These are phyloP conservation scores for Geranium incanum DNA, from an alignment of 441 rosid species.

Conservation along the genomic window DNA sequence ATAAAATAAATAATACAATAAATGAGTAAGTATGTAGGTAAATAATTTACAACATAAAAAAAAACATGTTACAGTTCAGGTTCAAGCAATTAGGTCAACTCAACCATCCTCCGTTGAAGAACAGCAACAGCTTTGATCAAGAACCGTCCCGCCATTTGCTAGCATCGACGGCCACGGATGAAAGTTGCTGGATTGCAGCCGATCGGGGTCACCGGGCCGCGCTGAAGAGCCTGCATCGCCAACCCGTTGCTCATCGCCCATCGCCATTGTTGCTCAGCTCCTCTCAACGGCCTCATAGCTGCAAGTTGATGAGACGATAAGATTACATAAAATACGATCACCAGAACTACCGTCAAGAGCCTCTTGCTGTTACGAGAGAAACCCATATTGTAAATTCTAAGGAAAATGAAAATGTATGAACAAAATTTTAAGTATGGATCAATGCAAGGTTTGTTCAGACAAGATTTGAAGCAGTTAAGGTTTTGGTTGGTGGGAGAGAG, in stretches of 20 bases:
- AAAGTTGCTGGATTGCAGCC: slow-evolving; percentile 3
- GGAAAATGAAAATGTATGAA: neutral
- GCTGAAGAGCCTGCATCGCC: neutral
- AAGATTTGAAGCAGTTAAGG: neutral
- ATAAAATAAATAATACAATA: neutral
- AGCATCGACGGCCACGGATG: neutral
- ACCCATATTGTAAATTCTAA: neutral
- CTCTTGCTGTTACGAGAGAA: neutral
- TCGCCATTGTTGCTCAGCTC: neutral
- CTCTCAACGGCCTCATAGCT: neutral
- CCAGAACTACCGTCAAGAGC: neutral
- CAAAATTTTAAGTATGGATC: neutral
- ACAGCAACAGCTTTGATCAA: neutral
- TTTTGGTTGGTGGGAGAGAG: neutral
- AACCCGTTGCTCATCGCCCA: neutral
- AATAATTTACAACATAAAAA: neutral
- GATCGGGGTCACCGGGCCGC: neutral
- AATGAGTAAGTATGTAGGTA: too few species aligned
- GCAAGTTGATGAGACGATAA: neutral
- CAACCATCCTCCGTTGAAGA: neutral
- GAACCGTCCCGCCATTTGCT: neutral
- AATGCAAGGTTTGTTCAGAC: neutral
- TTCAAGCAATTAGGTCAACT: neutral
- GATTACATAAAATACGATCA: neutral
- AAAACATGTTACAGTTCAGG: neutral